Conservation (phyloP, 2,329 filamentous ascomycete genomes). For the Furcasterigmium furcatum region DNA sequence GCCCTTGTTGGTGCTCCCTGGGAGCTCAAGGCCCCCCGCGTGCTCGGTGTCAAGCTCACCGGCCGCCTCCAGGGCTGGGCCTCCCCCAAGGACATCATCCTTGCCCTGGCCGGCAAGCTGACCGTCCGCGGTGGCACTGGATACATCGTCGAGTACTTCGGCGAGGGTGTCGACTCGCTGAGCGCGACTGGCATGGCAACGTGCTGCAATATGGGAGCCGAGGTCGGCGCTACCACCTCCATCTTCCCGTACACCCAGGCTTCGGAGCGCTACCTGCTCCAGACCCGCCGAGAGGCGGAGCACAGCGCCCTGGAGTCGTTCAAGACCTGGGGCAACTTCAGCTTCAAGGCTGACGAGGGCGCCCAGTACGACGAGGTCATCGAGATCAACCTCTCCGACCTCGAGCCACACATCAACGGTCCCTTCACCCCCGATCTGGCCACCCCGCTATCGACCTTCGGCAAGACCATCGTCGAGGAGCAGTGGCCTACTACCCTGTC, state of each 20-base stretch:
- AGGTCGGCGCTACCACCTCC: slow-evolving; percentile 93
- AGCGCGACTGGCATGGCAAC: slow-evolving; percentile 94
- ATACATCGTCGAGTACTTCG: slow-evolving; percentile 91
- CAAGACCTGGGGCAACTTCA: slow-evolving; percentile 12
- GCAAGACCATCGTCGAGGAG: slow-evolving; percentile 77
- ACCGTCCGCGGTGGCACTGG: slow-evolving; percentile 94
- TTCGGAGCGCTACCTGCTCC: slow-evolving; percentile 80
- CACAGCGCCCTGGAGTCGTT: slow-evolving; percentile 8
- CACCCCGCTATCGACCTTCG: slow-evolving; percentile 87
- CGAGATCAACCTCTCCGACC: slow-evolving; percentile 81
- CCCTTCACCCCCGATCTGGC: slow-evolving; percentile 95
- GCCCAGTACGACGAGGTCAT: slow-evolving; percentile 90
- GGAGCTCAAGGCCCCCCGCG: slow-evolving; percentile 93
- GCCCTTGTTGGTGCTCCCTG: slow-evolving; percentile 94
- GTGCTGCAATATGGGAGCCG: slow-evolving; percentile 83
- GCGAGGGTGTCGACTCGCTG: slow-evolving; percentile 82
- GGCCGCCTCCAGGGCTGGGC: slow-evolving; percentile 88
- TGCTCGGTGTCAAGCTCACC: slow-evolving; percentile 80
- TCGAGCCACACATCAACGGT: slow-evolving; percentile 96
- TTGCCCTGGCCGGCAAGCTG: slow-evolving; percentile 82
- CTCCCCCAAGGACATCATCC: slow-evolving; percentile 91
- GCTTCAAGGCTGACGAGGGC: slow-evolving; percentile 71
- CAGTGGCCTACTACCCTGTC: slow-evolving; percentile 89
- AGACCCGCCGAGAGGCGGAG: slow-evolving; percentile 66
- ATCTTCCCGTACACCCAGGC: slow-evolving; percentile 89